Evolutionary conservation across 495 filamentous ascomycete species (phyloP).

Genomic region (Xylaria cubensis): DNA sequence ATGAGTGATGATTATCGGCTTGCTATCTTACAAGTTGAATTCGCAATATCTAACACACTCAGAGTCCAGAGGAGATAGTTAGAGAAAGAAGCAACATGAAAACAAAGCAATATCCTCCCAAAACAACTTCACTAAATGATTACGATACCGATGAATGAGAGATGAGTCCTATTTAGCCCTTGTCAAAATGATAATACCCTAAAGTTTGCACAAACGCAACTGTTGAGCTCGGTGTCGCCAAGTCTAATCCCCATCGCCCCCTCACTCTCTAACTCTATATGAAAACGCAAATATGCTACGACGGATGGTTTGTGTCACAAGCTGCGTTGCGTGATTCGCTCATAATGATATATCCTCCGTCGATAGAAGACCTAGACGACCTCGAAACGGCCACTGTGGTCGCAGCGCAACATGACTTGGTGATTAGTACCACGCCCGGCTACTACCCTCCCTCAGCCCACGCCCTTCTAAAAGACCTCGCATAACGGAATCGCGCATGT

Average conservation of each 20-base stretch:
- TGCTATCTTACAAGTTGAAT: not conserved
- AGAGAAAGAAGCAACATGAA: not conserved
- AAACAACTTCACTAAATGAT: not conserved
- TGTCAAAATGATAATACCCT: not conserved
- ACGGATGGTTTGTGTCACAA: not conserved
- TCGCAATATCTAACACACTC: not conserved
- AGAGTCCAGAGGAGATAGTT: not conserved
- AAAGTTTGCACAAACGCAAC: too few species aligned
- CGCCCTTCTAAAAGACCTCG: conserved; percentile 48
- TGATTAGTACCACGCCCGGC: conserved; percentile 48
- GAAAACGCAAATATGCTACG: too few species aligned
- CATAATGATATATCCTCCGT: not conserved
- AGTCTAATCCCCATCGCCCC: not conserved
- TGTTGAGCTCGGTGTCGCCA: conserved; percentile 29
- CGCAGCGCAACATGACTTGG: conserved; percentile 48
- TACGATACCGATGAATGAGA: not conserved
- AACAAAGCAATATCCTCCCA: not conserved
- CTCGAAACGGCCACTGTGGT: conserved; percentile 35
- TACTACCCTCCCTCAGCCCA: conserved; percentile 39
- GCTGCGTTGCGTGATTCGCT: not conserved
- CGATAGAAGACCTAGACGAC: conserved; percentile 40
- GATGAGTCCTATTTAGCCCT: not conserved
- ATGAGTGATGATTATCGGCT: not conserved
- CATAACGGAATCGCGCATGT: conserved; percentile 38
- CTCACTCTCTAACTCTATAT: not conserved